Evolutionary conservation across 2,329 filamentous ascomycete genomes (phyloP).

Genomic region (Chaetomium olivaceum): DNA sequence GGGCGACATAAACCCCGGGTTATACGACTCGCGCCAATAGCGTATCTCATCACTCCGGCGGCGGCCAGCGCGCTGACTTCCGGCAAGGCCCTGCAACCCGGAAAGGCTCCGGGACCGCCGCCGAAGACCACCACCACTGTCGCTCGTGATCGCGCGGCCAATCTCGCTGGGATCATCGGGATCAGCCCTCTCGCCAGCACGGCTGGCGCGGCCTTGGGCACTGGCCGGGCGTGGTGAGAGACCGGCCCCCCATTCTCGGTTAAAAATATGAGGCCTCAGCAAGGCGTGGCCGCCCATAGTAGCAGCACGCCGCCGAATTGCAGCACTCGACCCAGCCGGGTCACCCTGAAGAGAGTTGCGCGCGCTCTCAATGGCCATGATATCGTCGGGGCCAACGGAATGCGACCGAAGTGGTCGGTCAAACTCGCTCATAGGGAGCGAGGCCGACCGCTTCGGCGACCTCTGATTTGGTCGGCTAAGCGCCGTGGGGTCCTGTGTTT

Average conservation of each 20-base stretch:
- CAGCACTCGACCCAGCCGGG: conserved; percentile 30
- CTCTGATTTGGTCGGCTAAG: conserved; percentile 39
- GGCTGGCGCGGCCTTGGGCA: conserved; percentile 51
- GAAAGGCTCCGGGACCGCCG: conserved; percentile 62
- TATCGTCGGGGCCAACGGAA: conserved; percentile 58
- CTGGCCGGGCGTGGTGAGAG: conserved; percentile 64
- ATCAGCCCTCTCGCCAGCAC: conserved; percentile 17
- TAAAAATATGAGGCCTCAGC: conserved; percentile 38
- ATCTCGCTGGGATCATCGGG: conserved; percentile 55
- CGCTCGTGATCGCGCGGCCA: conserved; percentile 62
- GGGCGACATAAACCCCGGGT: conserved; percentile 52
- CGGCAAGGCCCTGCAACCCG: conserved; percentile 49
- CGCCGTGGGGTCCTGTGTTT: conserved; percentile 43
- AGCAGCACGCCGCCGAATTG: conserved; percentile 42
- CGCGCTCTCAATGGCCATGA: conserved; percentile 53
- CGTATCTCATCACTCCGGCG: conserved; percentile 64
- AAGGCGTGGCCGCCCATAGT: conserved; percentile 45
- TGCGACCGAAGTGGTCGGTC: conserved; percentile 63
- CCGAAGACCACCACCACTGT: conserved; percentile 44
- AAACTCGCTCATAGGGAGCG: conserved; percentile 61
- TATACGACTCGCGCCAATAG: conserved; percentile 64
- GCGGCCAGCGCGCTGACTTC: conserved; percentile 39
- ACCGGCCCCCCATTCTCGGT: conserved; percentile 49
- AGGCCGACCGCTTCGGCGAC: conserved; percentile 57
- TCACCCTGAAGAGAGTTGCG: conserved; percentile 56